phyloP scores from a whole-genome alignment of 371 early-diverging fungal species.

The Fennellomyces sp. region DNA sequence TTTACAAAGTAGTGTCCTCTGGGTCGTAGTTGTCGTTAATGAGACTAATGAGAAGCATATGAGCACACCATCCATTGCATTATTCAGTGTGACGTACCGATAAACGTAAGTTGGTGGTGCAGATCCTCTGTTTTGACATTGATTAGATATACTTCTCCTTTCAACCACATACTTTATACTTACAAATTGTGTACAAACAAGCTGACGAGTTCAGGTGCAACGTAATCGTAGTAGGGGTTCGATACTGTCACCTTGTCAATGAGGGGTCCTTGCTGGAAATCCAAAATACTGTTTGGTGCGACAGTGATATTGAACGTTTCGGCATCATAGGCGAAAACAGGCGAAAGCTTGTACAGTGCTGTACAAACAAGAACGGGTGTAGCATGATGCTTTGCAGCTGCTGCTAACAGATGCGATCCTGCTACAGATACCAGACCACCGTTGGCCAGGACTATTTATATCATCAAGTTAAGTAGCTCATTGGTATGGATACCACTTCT shows the following conservation, averaged over 20 bases:
- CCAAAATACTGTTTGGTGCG: constrained; percentile 81
- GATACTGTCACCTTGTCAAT: constrained; percentile 79
- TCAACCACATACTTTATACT: constrained; percentile 20
- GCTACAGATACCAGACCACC: constrained; percentile 88
- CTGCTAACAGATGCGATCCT: constrained; percentile 84
- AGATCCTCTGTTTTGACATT: constrained; percentile 29
- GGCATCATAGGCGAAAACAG: constrained; percentile 86
- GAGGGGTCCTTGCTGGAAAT: constrained; percentile 78
- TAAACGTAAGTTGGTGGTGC: constrained; percentile 56
- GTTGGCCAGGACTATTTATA: constrained; percentile 79
- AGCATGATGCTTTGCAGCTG: constrained; percentile 91
- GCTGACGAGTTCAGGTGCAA: constrained; percentile 85
- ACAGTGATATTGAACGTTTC: constrained; percentile 79
- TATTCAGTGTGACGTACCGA: no score
- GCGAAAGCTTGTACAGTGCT: constrained; percentile 86
- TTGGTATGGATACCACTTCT: neutral
- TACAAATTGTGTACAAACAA: constrained; percentile 92
- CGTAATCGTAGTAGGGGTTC: constrained; percentile 91
- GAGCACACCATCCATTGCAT: neutral
- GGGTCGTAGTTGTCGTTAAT: constrained; percentile 77
- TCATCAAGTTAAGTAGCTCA: neutral
- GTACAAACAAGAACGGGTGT: constrained; percentile 88
- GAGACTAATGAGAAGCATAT: constrained; percentile 63
- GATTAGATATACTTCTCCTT: neutral
- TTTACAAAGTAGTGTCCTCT: constrained; percentile 48